Base-by-base conservation (phyloP, 176 grass and related monocot species). In the Aegilops longissima region DNA sequence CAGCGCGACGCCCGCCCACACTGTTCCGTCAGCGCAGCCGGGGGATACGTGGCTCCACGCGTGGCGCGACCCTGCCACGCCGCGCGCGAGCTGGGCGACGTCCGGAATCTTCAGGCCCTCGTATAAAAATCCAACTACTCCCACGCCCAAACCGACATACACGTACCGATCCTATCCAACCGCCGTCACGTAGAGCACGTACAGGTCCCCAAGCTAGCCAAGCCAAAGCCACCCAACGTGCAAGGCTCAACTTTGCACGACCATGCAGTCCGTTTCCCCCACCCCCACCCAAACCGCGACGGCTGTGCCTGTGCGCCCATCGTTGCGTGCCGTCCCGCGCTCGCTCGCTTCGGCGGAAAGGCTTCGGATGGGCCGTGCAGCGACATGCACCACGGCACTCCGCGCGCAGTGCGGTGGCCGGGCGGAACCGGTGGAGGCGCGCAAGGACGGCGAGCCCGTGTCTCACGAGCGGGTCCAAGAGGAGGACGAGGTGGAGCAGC, bases 41-140 rank as follows among this genome's bases (percentile, higher is more conserved):
- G 13, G 38, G 66, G 51, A 12, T 75, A 51, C 72, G 63, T 16
- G 49, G 18, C 27, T 6, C 64, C 79, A 77, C 86, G 86, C 80
- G 86, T 83, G 34, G 24, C 62, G 18, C 72, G 3, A 21, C 11
- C 44, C 38, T 12, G 73, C 34, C 87, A 78, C 73, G 65, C 66
- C 73, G 81, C 86, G 36, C 61, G 79, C 79, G 70, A 76, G 45
- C 42, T 38, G 66, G 52, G 73, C 64, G n/a, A n/a, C 73, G 27
- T 68, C 80, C 13, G 34, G 86, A 83, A 88, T 78, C 86, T 70
- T 88, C 86, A 1, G 18, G 3, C 10, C 24, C 17, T 24, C 35
- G 51, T 27, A 83, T 88, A 88, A 78, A 78, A 88, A 34, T 8
- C 12, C 5, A 33, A 3, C 5, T 18, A 54, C 51, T 54, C n/a